Conservation (phyloP, 2,329 filamentous ascomycete genomes). For the Aspergillus phoenicis region DNA sequence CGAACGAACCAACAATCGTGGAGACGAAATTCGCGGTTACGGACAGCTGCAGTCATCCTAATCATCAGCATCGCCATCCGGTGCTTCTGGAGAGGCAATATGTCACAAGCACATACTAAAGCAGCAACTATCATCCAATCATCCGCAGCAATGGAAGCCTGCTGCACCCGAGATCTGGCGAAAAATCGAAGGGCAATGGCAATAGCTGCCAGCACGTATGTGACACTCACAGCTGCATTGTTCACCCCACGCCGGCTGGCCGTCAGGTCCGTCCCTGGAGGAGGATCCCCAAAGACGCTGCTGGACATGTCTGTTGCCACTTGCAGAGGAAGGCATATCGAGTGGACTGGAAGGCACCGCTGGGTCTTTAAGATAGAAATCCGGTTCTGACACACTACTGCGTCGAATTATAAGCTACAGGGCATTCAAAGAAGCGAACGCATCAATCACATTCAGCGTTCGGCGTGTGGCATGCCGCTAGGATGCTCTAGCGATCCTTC, state of each 20-base stretch:
- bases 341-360: background rate
- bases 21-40: slow-evolving; percentile 1
- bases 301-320: background rate
- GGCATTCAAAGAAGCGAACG: too few species aligned
- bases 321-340: background rate
- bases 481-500: too few species aligned
- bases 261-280: slow-evolving; percentile 2
- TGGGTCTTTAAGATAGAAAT: background rate
- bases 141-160: slow-evolving; percentile 4
- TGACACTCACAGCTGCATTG: slow-evolving; percentile 6
- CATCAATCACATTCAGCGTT: too few species aligned
- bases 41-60: background rate
- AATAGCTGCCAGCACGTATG: background rate
- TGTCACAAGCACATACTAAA: background rate
- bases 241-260: background rate
- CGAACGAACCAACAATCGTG: background rate
- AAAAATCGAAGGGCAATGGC: slow-evolving; percentile 4
- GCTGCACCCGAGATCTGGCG: background rate
- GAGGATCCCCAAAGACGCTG: background rate
- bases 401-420: too few species aligned
- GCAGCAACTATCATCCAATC: slow-evolving; percentile 9
- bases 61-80: background rate
- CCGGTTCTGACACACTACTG: too few species aligned
- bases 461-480: too few species aligned
- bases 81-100: background rate